Base-by-base conservation (phyloP, 2,329 filamentous ascomycete genomes). In the Juglanconis sp. region DNA sequence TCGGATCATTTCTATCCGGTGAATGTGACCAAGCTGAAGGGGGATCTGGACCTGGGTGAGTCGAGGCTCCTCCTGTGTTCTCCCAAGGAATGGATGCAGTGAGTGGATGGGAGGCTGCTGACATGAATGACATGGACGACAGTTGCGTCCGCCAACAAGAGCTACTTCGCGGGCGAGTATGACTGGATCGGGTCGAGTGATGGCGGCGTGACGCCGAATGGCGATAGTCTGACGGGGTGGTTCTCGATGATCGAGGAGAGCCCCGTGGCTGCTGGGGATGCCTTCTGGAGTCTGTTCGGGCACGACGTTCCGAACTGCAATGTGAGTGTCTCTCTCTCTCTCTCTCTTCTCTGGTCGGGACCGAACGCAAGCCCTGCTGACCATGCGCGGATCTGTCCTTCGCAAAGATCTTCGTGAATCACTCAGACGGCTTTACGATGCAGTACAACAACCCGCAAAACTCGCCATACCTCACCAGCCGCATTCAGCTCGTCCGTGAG, bases 1-100 rank as follows among this genome's bases (percentile, higher is more conserved):
- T 78, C 75, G 13, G 72, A 81, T 65, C 79, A 81, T 64, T 80
- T 74, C 67, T 81, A 81, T 63, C 77, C 78, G 0, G 65, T 75
- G 53, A 71, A 76, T 61, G 69, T 71, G n/a, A 66, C 66, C 34
- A 76, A 75, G 63, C 67, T 81, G 38, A 65, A 71, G 53, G 60
- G 64, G 1, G 78, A 75, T 52, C 32, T 70, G 24, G 63, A 63
- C 7, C 49, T 67, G 17, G 65, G 68, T 67, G 56, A 63, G 63
- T 61, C 11, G 7, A 17, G 24, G 24, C 24, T 24, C 24, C 24
- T 24, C 24, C 24, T 24, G 24, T 24, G 24, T 24, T 24, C 24
- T 24, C 24, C 24, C 24, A 24, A 24, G 24, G 24, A 2, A 24
- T 24, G 24, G 24, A 24, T 24, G 24, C 24, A 24, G 24, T 24